These are phyloP conservation scores for Trametes villosa DNA, from an alignment of 768 basidiomycete species.

Conservation along the genomic window DNA sequence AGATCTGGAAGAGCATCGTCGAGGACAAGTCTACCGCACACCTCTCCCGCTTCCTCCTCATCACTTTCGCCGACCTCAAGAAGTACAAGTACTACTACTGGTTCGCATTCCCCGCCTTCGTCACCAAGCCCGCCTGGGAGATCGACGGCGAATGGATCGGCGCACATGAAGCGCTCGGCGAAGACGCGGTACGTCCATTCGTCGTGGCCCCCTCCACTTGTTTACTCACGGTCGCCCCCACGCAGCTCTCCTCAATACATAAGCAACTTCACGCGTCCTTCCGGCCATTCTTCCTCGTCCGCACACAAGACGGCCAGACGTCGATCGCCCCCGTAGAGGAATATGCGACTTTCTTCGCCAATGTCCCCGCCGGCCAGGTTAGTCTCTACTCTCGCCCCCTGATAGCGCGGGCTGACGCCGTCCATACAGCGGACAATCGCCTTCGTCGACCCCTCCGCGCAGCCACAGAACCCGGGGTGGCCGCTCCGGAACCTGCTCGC, in stretches of 20 bases:
- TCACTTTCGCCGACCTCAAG: constrained; percentile 97
- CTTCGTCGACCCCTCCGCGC: constrained; percentile 80
- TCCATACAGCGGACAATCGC: constrained; percentile 32
- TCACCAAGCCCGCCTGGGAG: constrained; percentile 90
- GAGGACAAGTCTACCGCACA: constrained; percentile 54
- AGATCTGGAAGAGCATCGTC: constrained; percentile 75
- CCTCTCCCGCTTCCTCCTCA: constrained; percentile 81
- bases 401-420: background rate
- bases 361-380: constrained; percentile 47
- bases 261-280: constrained; percentile 46
- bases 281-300: constrained; percentile 67
- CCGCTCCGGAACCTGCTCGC: constrained; percentile 90
- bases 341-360: constrained; percentile 60
- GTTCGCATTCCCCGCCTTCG: constrained; percentile 96
- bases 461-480: constrained; percentile 61
- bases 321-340: constrained; percentile 59
- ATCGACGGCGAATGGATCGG: constrained; percentile 65
- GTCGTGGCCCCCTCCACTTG: background rate
- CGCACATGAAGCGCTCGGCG: constrained; percentile 50
- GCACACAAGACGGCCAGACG: constrained; percentile 39
- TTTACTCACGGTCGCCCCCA: no score
- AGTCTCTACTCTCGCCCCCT: constrained; percentile 29
- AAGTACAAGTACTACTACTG: constrained; percentile 98
- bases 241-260: constrained; percentile 58
- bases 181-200: constrained; percentile 43